Evolutionary conservation across 2,329 filamentous ascomycete genomes (phyloP).

Genomic region (Neofusicoccum sp.): DNA sequence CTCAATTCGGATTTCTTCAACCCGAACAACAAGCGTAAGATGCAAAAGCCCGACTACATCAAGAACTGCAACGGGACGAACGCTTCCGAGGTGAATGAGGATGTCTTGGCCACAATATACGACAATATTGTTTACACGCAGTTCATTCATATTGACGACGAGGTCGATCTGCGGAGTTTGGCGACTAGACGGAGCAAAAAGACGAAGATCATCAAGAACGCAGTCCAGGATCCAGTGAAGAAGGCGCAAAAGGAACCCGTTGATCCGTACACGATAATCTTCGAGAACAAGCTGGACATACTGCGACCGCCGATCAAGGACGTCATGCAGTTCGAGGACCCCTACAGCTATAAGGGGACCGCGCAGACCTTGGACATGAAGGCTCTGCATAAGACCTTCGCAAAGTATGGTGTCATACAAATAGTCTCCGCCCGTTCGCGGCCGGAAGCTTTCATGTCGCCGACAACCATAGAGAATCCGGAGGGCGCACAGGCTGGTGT

Average conservation of each 20-base stretch:
- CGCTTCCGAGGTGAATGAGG: slow-evolving; percentile 68
- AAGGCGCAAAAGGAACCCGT: slow-evolving; percentile 78
- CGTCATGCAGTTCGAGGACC: slow-evolving; percentile 89
- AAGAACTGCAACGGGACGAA: slow-evolving; percentile 89
- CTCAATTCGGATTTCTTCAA: slow-evolving; percentile 99
- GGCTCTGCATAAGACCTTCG: slow-evolving; percentile 84
- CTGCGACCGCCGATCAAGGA: slow-evolving; percentile 86
- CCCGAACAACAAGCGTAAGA: slow-evolving; percentile 99
- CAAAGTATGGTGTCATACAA: slow-evolving; percentile 87
- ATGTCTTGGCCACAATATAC: slow-evolving; percentile 94
- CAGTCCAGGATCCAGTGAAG: slow-evolving; percentile 64
- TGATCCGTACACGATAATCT: slow-evolving; percentile 91
- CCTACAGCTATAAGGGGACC: slow-evolving; percentile 84
- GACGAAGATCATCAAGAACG: slow-evolving; percentile 52
- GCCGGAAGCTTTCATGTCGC: slow-evolving; percentile 92
- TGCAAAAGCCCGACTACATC: slow-evolving; percentile 93
- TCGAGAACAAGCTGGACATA: slow-evolving; percentile 83
- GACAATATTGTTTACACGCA: slow-evolving; percentile 98
- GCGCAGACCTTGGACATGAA: slow-evolving; percentile 75
- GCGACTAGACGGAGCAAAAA: slow-evolving; percentile 72
- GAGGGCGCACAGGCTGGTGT: slow-evolving; percentile 87
- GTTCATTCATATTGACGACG: slow-evolving; percentile 96
- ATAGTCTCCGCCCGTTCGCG: slow-evolving; percentile 93
- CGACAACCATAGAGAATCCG: slow-evolving; percentile 81
- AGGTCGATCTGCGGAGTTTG: slow-evolving; percentile 76